phyloP scores from a whole-genome alignment of 2,329 filamentous ascomycete species.

The Didymella arachidicola region DNA sequence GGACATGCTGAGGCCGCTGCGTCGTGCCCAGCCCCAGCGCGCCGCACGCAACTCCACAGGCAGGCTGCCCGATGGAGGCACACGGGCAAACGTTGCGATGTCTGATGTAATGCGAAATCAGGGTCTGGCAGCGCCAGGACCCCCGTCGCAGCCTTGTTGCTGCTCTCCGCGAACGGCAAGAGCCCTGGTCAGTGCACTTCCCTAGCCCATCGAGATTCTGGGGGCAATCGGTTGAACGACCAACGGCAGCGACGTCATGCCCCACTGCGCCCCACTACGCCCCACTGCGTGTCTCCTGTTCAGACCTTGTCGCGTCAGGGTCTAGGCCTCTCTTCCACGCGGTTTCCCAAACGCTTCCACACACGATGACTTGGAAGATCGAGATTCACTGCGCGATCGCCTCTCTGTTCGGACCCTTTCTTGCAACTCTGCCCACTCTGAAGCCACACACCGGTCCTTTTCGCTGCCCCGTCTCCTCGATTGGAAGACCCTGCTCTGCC shows the following conservation, averaged over 20 bases:
- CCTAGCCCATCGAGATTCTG: slow-evolving; percentile 27
- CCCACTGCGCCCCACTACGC: background rate
- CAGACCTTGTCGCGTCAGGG: slow-evolving; percentile 24
- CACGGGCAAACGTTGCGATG: slow-evolving; percentile 24
- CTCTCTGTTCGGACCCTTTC: slow-evolving; percentile 11
- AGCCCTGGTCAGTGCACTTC: slow-evolving; percentile 6
- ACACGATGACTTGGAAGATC: slow-evolving; percentile 22
- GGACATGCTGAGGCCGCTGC: slow-evolving; percentile 2
- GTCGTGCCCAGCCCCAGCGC: background rate
- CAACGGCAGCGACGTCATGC: slow-evolving; percentile 28
- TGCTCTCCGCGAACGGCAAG: slow-evolving; percentile 20
- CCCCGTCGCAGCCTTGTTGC: slow-evolving; percentile 18
- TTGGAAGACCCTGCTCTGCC: slow-evolving; percentile 4
- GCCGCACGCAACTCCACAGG: slow-evolving; percentile 5
- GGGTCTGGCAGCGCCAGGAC: slow-evolving; percentile 23
- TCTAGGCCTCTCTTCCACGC: slow-evolving; percentile 24
- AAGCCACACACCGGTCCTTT: slow-evolving; percentile 13
- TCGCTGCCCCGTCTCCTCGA: slow-evolving; percentile 14
- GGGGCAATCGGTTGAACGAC: slow-evolving; percentile 26
- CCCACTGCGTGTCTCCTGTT: slow-evolving; percentile 4
- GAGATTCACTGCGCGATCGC: slow-evolving; percentile 26
- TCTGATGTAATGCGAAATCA: slow-evolving; percentile 36
- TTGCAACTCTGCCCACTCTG: slow-evolving; percentile 3
- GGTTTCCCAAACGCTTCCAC: slow-evolving; percentile 26
- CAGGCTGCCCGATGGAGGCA: slow-evolving; percentile 11